Percentiles rank a stretch among this genome's conserved stretches.
Evolutionary conservation across 345 rosid genomes (phyloP).

Genomic region (Brassica incana): DNA sequence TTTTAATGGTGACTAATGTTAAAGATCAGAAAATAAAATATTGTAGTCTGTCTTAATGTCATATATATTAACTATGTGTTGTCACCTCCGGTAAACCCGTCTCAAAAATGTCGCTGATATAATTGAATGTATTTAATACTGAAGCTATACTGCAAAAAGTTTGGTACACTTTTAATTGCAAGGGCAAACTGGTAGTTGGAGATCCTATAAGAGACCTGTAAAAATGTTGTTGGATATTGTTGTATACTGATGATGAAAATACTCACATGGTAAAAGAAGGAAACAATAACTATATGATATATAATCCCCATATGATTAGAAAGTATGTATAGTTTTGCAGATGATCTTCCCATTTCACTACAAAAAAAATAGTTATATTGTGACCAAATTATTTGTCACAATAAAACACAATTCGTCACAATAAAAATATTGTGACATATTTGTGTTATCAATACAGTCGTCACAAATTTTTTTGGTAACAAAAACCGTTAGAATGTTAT

Average conservation of each 20-base stretch:
- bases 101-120: neutral
- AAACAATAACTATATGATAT: too few species aligned
- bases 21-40: neutral
- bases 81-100: neutral
- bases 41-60: neutral
- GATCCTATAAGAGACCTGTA: neutral
- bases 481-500: too few species aligned
- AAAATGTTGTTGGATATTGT: neutral
- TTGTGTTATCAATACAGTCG: too few species aligned
- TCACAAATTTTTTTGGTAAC: too few species aligned
- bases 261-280: neutral
- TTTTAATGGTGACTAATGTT: neutral
- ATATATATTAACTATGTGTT: neutral
- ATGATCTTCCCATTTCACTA: too few species aligned
- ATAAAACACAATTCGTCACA: too few species aligned
- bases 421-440: too few species aligned
- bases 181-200: neutral
- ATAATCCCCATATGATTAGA: too few species aligned
- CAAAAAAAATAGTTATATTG: too few species aligned
- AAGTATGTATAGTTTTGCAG: too few species aligned
- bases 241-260: neutral
- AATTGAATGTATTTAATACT: neutral
- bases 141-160: neutral
- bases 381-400: too few species aligned
- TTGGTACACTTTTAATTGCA: neutral